Evolutionary conservation across 2,329 filamentous ascomycete species (phyloP).

Genomic region (Penicillium digitatum): DNA sequence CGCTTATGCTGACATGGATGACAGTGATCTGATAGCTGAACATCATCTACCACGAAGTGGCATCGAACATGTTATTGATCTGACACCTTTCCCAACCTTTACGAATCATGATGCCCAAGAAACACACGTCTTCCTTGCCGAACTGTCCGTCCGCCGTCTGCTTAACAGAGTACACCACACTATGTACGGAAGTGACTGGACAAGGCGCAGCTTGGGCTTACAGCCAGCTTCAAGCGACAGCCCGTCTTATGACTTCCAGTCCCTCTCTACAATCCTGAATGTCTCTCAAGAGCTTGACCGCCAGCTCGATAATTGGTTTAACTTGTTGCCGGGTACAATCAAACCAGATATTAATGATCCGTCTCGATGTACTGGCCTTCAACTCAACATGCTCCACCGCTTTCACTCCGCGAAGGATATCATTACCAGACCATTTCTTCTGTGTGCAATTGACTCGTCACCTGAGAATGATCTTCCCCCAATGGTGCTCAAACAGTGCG

Average conservation of each 20-base stretch:
- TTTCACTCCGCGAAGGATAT: conserved; percentile 8
- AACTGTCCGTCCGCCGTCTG: conserved; percentile 1
- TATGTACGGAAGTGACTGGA: conserved; percentile 5
- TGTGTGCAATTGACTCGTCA: not conserved
- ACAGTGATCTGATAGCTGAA: conserved; percentile 3
- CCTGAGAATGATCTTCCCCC: conserved; percentile 1
- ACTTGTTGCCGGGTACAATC: not conserved
- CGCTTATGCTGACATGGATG: not conserved
- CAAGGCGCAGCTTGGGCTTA: conserved; percentile 4
- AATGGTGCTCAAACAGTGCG: conserved; percentile 5
- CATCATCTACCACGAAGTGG: conserved; percentile 6
- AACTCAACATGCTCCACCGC: conserved; percentile 6
- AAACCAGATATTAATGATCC: conserved; percentile 3
- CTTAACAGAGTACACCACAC: conserved; percentile 6
- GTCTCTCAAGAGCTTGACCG: conserved; percentile 5
- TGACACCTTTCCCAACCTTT: conserved; percentile 4
- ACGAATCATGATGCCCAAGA: not conserved
- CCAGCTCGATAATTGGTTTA: conserved; percentile 3
- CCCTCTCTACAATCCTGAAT: conserved; percentile 2
- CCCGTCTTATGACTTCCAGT: conserved; percentile 5
- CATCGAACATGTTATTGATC: conserved; percentile 6
- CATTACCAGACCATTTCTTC: conserved; percentile 6
- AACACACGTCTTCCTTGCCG: conserved; percentile 5
- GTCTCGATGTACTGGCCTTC: conserved; percentile 4
- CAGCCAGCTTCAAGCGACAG: conserved; percentile 6